Evolutionary conservation across 75 land plant genomes (phyloP).

Genomic region (Chamaecyparis obtusa): DNA sequence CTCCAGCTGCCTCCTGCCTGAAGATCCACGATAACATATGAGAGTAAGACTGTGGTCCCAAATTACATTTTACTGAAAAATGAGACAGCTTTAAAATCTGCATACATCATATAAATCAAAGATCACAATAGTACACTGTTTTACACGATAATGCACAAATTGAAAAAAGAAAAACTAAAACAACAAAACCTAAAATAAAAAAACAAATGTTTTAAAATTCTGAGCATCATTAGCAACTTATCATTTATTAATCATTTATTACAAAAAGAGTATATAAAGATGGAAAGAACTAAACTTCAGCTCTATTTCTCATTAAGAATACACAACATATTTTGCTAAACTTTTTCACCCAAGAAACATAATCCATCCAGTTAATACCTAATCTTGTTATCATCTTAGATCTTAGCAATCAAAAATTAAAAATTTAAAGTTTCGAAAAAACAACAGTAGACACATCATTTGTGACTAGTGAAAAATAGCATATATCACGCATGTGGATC

Average conservation of each 20-base stretch:
- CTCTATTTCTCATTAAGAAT: background rate
- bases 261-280: background rate
- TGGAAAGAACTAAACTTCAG: background rate
- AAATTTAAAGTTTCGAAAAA: too few relatives aligned
- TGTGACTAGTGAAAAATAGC: background rate
- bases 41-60: background rate
- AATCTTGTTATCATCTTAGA: background rate
- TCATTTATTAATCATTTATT: background rate
- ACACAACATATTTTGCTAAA: background rate
- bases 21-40: background rate
- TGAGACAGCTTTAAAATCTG: background rate
- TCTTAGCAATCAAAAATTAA: background rate
- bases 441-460: background rate
- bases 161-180: background rate
- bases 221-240: background rate
- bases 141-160: background rate
- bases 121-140: background rate
- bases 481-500: too few relatives aligned
- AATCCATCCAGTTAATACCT: background rate
- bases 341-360: background rate
- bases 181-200: background rate
- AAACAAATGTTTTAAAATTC: background rate
- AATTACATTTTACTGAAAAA: background rate
- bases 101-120: background rate
- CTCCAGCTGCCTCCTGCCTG: slow-evolving; percentile 99